These are phyloP conservation scores for Clitopilus hobsonii DNA, from an alignment of 768 basidiomycete genomes.

Conservation along the genomic window DNA sequence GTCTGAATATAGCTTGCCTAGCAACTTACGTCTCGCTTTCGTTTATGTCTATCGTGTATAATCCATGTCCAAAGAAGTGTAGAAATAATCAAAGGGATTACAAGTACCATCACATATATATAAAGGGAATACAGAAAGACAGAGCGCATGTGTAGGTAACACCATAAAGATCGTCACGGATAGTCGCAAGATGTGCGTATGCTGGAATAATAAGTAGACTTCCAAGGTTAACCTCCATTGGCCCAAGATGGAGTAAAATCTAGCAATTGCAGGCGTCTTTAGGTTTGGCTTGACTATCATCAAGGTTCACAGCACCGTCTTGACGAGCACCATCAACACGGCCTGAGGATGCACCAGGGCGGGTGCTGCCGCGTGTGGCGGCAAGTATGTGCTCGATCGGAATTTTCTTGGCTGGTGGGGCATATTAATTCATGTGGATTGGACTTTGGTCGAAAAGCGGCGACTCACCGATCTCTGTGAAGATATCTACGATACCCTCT, in stretches of 20 bases:
- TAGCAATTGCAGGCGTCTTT: conserved; percentile 83
- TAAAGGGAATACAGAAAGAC: not conserved
- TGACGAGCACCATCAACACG: conserved; percentile 48
- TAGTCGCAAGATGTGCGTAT: conserved; percentile 6
- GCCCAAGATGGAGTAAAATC: too few relatives aligned
- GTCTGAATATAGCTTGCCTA: not conserved
- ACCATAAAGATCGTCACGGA: conserved; percentile 5
- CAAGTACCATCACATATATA: not conserved
- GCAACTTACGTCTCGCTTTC: not conserved
- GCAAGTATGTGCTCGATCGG: conserved; percentile 92
- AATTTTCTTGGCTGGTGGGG: conserved; percentile 51
- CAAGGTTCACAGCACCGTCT: conserved; percentile 63
- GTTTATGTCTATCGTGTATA: conserved; percentile 4
- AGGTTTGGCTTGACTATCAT: conserved; percentile 59
- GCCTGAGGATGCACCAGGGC: conserved; percentile 51
- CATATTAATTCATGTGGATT: conserved; percentile 2
- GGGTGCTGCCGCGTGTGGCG: conserved; percentile 69
- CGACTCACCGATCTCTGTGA: conserved; percentile 91
- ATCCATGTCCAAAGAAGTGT: not conserved
- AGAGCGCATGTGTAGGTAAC: not conserved
- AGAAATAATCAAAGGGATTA: conserved; percentile 1
- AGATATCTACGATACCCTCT: conserved; percentile 91
- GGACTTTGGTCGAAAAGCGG: not conserved
- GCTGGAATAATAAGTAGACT: conserved; percentile 2
- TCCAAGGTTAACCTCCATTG: conserved; percentile 18